Base-by-base conservation (phyloP, 495 filamentous ascomycete genomes). In the Neurospora discreta region DNA sequence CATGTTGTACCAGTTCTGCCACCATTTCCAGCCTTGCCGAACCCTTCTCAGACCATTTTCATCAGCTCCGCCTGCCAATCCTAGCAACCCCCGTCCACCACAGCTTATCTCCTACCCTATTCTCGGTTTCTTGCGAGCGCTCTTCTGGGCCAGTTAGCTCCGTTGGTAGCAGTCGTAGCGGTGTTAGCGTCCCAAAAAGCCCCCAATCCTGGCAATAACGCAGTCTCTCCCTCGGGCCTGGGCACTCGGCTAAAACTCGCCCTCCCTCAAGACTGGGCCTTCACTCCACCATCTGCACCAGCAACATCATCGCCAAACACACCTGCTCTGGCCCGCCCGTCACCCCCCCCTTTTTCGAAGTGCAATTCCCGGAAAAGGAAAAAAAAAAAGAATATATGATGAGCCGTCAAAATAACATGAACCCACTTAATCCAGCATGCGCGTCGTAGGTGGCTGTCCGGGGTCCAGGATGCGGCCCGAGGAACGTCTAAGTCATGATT, bases 31-130 rank as follows among this genome's bases (percentile, higher is more conserved):
- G 39, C 69, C 40, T 71, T 75, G 42, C 72, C 75, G 72, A 72
- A 41, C 74, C 20, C 23, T 20, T 75, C 78, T 81, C 79, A 79
- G 76, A 58, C 79, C 78, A 81, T 79, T 80, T 44, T 76, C 74
- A 75, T 68, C 74, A 73, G 73, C 79, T 74, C 72, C 76, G 74
- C 75, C 72, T 73, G 71, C 74, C 58, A 73, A 52, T 67, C 73
- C 70, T 58, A 20, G 70, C 40, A 7, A 65, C 71, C 69, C 42
- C 68, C 68, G 69, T 68, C 52, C 41, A 44, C 44, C 72, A 71
- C 71, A 75, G 43, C 71, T 73, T 78, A 73, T 75, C 75, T 73
- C 75, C 70, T 75, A 65, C 68, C 46, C 70, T 68, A n/a, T 15
- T 38, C 52, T 39, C 36, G 52, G 52, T 26, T 30, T 33, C 52